Evolutionary conservation across 176 grass and related monocot genomes (phyloP).

Genomic region (Carex myosuroides): DNA sequence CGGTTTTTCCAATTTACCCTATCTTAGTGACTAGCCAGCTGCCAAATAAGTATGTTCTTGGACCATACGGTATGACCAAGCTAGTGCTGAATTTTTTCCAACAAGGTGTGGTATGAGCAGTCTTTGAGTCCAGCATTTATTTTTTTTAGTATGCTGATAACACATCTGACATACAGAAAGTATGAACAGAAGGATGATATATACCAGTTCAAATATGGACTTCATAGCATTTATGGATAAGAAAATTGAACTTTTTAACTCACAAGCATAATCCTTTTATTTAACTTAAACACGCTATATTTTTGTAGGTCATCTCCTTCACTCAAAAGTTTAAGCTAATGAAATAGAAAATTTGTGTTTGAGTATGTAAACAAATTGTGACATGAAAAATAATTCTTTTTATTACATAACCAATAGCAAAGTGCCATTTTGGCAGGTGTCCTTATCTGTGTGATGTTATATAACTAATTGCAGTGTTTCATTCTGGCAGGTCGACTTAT

Average conservation of each 20-base stretch:
- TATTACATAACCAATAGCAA: background rate
- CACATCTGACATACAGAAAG: background rate
- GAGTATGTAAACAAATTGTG: background rate
- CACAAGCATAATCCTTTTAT: background rate
- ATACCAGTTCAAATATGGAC: background rate
- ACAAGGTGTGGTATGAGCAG: background rate
- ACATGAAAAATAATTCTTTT: background rate
- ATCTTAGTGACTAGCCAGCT: background rate
- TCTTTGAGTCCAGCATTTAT: background rate
- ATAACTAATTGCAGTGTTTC: background rate
- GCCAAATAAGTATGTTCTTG: background rate
- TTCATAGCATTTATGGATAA: background rate
- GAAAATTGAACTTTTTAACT: background rate
- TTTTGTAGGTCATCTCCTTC: background rate
- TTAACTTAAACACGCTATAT: background rate
- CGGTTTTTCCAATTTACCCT: background rate
- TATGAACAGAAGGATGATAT: background rate
- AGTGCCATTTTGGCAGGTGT: background rate
- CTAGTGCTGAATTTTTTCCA: background rate
- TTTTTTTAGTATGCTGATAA: background rate
- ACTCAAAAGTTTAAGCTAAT: background rate
- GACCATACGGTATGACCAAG: background rate
- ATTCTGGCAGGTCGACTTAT: slow-evolving; percentile 65
- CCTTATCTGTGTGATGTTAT: background rate
- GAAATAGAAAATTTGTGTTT: background rate